These are phyloP conservation scores for Backusella mclennaniae DNA, from an alignment of 192 early-diverging fungal species.

Conservation along the genomic window DNA sequence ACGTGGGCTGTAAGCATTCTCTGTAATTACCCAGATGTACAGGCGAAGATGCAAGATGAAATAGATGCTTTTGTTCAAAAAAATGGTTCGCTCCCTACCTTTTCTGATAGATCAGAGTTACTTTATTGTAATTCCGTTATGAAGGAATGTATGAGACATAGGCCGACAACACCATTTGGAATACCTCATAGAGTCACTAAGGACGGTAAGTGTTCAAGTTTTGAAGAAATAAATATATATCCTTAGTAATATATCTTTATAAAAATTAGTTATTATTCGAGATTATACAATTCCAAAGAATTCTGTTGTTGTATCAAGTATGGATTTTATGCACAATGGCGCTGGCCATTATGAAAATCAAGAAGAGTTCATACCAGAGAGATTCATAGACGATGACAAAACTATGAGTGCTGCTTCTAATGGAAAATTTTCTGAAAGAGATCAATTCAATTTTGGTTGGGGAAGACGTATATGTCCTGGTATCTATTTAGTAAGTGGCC, in stretches of 20 bases:
- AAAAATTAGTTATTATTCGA: neutral
- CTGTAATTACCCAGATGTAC: slow-evolving; percentile 16
- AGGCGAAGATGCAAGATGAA: slow-evolving; percentile 11
- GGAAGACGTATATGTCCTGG: slow-evolving; percentile 20
- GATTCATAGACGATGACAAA: slow-evolving; percentile 16
- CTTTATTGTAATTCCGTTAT: slow-evolving; percentile 23
- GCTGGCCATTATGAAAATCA: slow-evolving; percentile 37
- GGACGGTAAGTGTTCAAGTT: slow-evolving; percentile 16
- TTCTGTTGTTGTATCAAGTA: slow-evolving; percentile 41
- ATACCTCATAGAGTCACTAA: slow-evolving; percentile 10
- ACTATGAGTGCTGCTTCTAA: slow-evolving; percentile 12
- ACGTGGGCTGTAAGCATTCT: slow-evolving; percentile 11
- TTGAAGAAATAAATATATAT: neutral
- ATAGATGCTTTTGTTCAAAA: slow-evolving; percentile 8
- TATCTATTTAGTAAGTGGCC: neutral
- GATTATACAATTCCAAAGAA: slow-evolving; percentile 51
- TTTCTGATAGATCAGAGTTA: slow-evolving; percentile 4
- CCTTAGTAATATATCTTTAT: neutral
- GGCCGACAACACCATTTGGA: slow-evolving; percentile 8
- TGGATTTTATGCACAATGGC: slow-evolving; percentile 46
- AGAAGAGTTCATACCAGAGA: slow-evolving; percentile 49
- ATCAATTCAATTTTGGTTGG: slow-evolving; percentile 25
- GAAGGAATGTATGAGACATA: slow-evolving; percentile 18
- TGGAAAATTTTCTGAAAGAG: slow-evolving; percentile 15
- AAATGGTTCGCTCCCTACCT: neutral